phyloP scores from a whole-genome alignment of 495 filamentous ascomycete genomes.

The Penicillium taxi region DNA sequence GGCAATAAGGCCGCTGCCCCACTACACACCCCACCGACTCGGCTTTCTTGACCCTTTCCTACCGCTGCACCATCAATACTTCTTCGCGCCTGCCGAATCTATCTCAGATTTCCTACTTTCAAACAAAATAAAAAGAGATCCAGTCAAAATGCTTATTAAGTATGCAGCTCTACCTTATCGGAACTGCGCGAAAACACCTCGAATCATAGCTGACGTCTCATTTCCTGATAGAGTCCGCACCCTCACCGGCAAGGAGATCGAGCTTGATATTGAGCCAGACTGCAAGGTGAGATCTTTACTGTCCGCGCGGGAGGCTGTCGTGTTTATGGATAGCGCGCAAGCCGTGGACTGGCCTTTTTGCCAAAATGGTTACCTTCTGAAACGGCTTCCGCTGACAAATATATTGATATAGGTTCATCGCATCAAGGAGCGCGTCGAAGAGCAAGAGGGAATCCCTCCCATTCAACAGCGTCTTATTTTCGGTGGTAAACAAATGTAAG shows the following conservation, averaged over 20 bases:
- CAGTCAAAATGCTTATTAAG: conserved; percentile 43
- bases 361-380: too few relatives aligned
- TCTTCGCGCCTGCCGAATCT: background rate
- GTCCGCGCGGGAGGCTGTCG: too few relatives aligned
- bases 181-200: background rate
- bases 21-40: conserved; percentile 23
- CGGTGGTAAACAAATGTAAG: conserved; percentile 95
- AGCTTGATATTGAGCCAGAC: conserved; percentile 88
- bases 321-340: too few relatives aligned
- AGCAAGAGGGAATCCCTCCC: conserved; percentile 96
- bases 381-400: background rate
- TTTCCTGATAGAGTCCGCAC: conserved; percentile 73
- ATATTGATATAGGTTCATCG: conserved; percentile 58
- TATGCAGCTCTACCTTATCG: too few relatives aligned
- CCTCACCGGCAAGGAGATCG: conserved; percentile 96
- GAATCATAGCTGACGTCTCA: conserved; percentile 10
- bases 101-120: too few relatives aligned
- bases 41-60: conserved; percentile 16
- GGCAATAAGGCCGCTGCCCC: conserved; percentile 23
- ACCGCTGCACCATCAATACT: background rate
- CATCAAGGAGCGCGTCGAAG: conserved; percentile 97
- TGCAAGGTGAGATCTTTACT: conserved; percentile 65
- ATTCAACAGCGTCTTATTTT: conserved; percentile 95
- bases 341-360: too few relatives aligned
- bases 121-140: background rate